phyloP scores from a whole-genome alignment of 805 yeast species.

The Scheffersomyces ergatensis region DNA sequence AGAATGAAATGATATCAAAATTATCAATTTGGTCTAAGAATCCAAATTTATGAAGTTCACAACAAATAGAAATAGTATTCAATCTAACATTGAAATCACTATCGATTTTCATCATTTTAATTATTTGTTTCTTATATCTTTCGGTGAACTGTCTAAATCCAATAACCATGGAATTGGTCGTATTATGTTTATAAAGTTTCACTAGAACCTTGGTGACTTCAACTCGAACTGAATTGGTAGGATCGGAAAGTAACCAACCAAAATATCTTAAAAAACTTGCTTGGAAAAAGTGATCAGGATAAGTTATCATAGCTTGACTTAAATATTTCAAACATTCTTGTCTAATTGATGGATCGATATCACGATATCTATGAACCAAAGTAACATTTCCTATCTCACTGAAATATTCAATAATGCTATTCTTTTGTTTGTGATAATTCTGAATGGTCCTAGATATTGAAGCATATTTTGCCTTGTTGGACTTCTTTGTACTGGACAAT shows the following conservation, averaged over 20 bases:
- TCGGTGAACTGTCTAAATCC: slow-evolving; percentile 79
- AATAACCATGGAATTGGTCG: slow-evolving; percentile 35
- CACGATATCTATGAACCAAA: slow-evolving; percentile 77
- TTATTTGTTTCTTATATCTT: slow-evolving; percentile 61
- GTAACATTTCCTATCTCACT: slow-evolving; percentile 65
- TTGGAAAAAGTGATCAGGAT: slow-evolving; percentile 70
- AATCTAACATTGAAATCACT: slow-evolving; percentile 52
- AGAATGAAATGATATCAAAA: slow-evolving; percentile 19
- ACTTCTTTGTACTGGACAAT: slow-evolving; percentile 21
- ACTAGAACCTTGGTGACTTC: slow-evolving; percentile 60
- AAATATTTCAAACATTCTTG: slow-evolving; percentile 62
- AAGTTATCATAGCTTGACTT: slow-evolving; percentile 68
- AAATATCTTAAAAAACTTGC: slow-evolving; percentile 70
- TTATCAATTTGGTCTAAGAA: slow-evolving; percentile 62
- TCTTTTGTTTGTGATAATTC: slow-evolving; percentile 40
- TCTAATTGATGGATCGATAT: slow-evolving; percentile 70
- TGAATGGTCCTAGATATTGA: slow-evolving; percentile 43
- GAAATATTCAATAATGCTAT: slow-evolving; percentile 53
- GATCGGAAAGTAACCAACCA: slow-evolving; percentile 85
- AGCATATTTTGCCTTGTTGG: slow-evolving; percentile 42
- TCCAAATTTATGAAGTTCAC: slow-evolving; percentile 57
- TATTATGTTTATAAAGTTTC: slow-evolving; percentile 39
- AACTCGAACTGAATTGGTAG: slow-evolving; percentile 54
- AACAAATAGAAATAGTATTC: slow-evolving; percentile 48
- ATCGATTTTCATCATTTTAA: slow-evolving; percentile 51